These are phyloP conservation scores for Plasmodium gaboni DNA, from an alignment of 169 alveolate species.

Conservation along the genomic window DNA sequence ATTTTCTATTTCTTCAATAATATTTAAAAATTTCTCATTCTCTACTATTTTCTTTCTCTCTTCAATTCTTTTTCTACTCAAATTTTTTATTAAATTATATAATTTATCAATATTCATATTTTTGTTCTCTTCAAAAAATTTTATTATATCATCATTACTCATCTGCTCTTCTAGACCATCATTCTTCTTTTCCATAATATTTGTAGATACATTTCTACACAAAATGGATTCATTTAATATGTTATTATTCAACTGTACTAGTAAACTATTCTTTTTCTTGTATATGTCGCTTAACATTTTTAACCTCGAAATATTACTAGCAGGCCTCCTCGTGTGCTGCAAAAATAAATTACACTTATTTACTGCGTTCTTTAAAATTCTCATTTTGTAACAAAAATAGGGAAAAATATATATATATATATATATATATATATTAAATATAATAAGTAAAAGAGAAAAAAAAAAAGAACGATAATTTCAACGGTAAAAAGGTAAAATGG, in stretches of 20 bases:
- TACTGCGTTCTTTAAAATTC: slow-evolving; percentile 34
- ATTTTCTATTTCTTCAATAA: slow-evolving; percentile 74
- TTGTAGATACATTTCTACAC: slow-evolving; percentile 20
- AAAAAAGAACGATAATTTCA: too few relatives aligned
- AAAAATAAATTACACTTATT: slow-evolving; percentile 9
- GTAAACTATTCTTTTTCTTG: neutral
- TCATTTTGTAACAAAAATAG: slow-evolving; percentile 15
- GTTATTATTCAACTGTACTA: neutral
- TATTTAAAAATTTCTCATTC: slow-evolving; percentile 51
- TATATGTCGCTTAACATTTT: neutral
- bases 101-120: slow-evolving; percentile 75
- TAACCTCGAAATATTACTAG: neutral
- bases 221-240: neutral
- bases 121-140: slow-evolving; percentile 69
- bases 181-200: slow-evolving; percentile 14
- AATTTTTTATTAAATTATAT: slow-evolving; percentile 63
- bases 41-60: slow-evolving; percentile 62
- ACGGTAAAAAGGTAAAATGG: too few relatives aligned
- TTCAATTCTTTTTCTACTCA: slow-evolving; percentile 70
- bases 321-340: neutral
- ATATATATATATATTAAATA: too few relatives aligned
- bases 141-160: slow-evolving; percentile 66
- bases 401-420: too few relatives aligned
- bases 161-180: slow-evolving; percentile 34
- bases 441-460: too few relatives aligned